A percentile compares a stretch with the other conserved stretches of the same genome.
These are phyloP conservation scores for Ganoderma meredithae DNA, from an alignment of 1,284 basidiomycete genomes.

Conservation along the genomic window DNA sequence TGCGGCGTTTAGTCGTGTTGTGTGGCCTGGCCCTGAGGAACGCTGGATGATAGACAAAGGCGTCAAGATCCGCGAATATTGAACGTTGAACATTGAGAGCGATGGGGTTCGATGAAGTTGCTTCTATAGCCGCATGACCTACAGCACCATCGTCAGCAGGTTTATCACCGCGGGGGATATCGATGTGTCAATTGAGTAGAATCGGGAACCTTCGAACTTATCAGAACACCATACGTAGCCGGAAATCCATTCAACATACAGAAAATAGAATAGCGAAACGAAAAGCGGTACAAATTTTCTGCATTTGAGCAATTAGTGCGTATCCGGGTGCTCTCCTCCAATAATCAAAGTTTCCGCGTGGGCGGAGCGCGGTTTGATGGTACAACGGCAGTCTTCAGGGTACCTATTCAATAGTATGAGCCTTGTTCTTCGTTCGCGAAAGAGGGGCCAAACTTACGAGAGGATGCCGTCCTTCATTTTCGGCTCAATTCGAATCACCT, in stretches of 20 bases:
- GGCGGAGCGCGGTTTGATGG: slow-evolving; percentile 28
- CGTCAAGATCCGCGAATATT: not conserved
- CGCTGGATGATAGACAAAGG: not conserved
- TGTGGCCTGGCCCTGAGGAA: not conserved
- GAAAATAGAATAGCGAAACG: not conserved
- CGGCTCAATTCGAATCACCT: slow-evolving; percentile 24
- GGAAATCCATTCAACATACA: not conserved
- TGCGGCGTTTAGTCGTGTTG: not conserved
- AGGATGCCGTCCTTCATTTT: slow-evolving; percentile 32
- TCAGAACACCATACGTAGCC: not conserved
- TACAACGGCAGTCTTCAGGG: slow-evolving; percentile 31
- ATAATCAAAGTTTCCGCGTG: slow-evolving; percentile 23
- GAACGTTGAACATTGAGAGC: not conserved
- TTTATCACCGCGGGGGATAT: not conserved
- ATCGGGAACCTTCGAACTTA: not conserved
- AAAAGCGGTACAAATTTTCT: not conserved
- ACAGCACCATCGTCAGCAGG: not conserved
- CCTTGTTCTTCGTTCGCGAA: not conserved
- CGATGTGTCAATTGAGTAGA: not conserved
- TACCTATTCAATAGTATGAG: slow-evolving; percentile 16
- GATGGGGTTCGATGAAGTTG: not conserved
- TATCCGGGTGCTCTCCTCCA: not conserved
- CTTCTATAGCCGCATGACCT: not conserved
- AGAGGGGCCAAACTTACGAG: slow-evolving; percentile 19
- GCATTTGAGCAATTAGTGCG: not conserved